Percentiles rank a stretch among this genome's conserved stretches.
phyloP scores from a whole-genome alignment of 805 yeast species.

The Suhomyces sp. region DNA sequence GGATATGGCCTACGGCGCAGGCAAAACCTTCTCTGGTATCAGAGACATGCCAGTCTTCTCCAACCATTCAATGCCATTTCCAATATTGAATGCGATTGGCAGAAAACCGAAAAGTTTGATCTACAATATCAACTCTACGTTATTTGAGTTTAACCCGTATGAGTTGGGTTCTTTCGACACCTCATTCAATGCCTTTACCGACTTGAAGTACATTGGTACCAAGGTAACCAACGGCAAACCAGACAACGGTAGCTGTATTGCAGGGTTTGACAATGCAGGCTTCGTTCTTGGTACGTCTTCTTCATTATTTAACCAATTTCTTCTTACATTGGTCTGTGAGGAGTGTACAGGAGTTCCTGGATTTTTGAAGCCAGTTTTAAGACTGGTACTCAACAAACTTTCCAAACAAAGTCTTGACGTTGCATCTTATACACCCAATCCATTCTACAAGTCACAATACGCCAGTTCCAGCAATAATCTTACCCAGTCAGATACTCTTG shows the following conservation, averaged over 20 bases:
- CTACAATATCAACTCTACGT: constrained; percentile 35
- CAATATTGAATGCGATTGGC: constrained; percentile 35
- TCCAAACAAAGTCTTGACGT: constrained; percentile 27
- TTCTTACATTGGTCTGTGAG: constrained; percentile 34
- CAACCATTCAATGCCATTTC: constrained; percentile 42
- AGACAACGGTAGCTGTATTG: constrained; percentile 21
- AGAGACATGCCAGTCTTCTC: constrained; percentile 23
- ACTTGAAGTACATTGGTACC: constrained; percentile 36
- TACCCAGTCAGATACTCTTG: constrained; percentile 26
- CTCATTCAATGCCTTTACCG: constrained; percentile 37
- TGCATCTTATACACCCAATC: constrained; percentile 36
- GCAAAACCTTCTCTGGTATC: constrained; percentile 34
- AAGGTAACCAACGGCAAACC: constrained; percentile 31
- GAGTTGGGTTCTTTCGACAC: constrained; percentile 43
- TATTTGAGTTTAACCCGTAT: constrained; percentile 40
- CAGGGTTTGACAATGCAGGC: constrained; percentile 40
- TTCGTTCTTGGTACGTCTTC: constrained; percentile 39
- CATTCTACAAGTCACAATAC: constrained; percentile 30
- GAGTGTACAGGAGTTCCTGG: constrained; percentile 24
- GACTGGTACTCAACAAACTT: constrained; percentile 22
- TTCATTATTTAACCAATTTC: constrained; percentile 36
- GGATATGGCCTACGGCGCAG: constrained; percentile 21
- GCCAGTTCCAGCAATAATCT: constrained; percentile 23
- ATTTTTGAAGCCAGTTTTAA: constrained; percentile 24
- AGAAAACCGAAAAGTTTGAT: constrained; percentile 30